Percentiles rank a stretch among this genome's conserved stretches.
Conservation (phyloP, 2,329 filamentous ascomycete genomes). For the Sclerotinia glacialis region DNA sequence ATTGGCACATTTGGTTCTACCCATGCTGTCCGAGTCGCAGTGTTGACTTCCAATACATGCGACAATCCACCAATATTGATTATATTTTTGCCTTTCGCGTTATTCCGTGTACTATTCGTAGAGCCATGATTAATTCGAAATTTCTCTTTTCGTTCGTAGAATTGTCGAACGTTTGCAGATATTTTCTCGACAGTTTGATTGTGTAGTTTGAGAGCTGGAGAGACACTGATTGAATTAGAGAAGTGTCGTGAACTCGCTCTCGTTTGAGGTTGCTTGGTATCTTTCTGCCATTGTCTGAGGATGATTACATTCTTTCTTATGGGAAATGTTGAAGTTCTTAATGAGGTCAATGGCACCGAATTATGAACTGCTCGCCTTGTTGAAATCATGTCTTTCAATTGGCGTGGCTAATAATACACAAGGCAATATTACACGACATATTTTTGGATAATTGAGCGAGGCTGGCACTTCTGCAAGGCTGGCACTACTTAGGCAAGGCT, state of each 20-base stretch:
- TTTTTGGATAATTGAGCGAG: neutral
- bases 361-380: neutral
- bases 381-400: constrained; percentile 11
- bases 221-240: neutral
- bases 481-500: neutral
- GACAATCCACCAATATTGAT: constrained; percentile 51
- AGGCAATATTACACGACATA: neutral
- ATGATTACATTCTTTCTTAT: neutral
- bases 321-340: neutral
- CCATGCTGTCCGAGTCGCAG: constrained; percentile 44
- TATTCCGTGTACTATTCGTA: constrained; percentile 52
- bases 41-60: constrained; percentile 47
- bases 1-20: constrained; percentile 70
- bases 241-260: neutral
- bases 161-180: constrained; percentile 45
- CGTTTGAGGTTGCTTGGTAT: neutral
- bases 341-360: constrained; percentile 3
- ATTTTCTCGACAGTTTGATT: constrained; percentile 46
- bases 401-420: constrained; percentile 5
- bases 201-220: constrained; percentile 38
- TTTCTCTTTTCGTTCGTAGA: constrained; percentile 47
- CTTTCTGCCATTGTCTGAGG: neutral
- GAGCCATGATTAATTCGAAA: constrained; percentile 58
- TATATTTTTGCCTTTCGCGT: constrained; percentile 42
- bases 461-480: neutral